Evolutionary conservation across 805 yeast genomes (phyloP).

Genomic region (Ogataea siamensis): DNA sequence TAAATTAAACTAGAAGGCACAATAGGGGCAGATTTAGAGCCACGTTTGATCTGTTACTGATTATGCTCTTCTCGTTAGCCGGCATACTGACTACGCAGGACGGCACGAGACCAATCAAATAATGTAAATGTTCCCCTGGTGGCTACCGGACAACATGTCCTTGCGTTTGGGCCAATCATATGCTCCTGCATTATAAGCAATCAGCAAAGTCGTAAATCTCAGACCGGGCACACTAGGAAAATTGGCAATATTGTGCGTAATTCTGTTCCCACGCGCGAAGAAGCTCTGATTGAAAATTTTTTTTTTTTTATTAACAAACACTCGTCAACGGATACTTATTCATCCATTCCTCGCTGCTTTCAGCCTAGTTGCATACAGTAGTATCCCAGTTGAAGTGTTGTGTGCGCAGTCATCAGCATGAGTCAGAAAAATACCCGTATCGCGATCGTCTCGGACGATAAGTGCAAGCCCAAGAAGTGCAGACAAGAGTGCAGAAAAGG

Average conservation of each 20-base stretch:
- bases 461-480: conserved; percentile 97
- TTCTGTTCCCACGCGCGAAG: conserved; percentile 6
- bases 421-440: conserved; percentile 64
- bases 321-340: conserved; percentile 1
- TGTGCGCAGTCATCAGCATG: conserved; percentile 23
- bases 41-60: too few relatives aligned
- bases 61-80: too few relatives aligned
- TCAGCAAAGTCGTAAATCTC: conserved; percentile 1
- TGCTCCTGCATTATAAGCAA: conserved; percentile 10
- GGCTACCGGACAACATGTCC: background rate
- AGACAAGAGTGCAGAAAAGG: conserved; percentile 96
- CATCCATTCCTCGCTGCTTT: background rate
- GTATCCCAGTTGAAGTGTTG: background rate
- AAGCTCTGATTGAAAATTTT: conserved; percentile 8
- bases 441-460: conserved; percentile 92
- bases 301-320: conserved; percentile 5
- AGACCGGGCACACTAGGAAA: background rate
- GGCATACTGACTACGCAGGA: too few relatives aligned
- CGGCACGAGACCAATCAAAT: too few relatives aligned
- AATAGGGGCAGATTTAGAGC: too few relatives aligned
- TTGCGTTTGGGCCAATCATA: conserved; percentile 15
- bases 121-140: too few relatives aligned
- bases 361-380: background rate
- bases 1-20: background rate
- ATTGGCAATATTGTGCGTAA: background rate